Conservation (phyloP, 345 rosid species). For the Salix brachista region DNA sequence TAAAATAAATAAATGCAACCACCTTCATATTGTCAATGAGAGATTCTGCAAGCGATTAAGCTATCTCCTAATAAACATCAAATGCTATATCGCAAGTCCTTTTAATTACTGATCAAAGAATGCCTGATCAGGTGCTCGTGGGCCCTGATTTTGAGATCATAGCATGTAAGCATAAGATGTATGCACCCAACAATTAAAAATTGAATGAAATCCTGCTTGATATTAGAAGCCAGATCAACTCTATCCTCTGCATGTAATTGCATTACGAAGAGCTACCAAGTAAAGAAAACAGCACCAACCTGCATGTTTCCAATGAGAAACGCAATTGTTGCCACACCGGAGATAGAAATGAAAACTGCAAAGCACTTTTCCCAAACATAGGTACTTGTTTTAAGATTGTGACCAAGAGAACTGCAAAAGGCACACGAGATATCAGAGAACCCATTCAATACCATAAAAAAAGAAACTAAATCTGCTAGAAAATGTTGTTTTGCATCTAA, state of each 20-base stretch:
- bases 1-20: too few relatives aligned
- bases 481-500: too few relatives aligned
- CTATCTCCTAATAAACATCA: too few relatives aligned
- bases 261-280: background rate
- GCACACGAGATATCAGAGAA: background rate
- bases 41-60: too few relatives aligned
- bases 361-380: conserved; percentile 65
- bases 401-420: conserved; percentile 59
- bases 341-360: conserved; percentile 61
- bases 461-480: too few relatives aligned
- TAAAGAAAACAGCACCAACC: conserved; percentile 36
- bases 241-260: background rate
- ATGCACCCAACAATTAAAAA: background rate
- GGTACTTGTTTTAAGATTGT: conserved; percentile 69
- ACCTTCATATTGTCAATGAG: too few relatives aligned
- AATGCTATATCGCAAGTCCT: too few relatives aligned
- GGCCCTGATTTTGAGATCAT: background rate
- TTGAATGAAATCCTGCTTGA: background rate
- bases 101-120: too few relatives aligned
- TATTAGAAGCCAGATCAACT: background rate
- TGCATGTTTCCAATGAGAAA: conserved; percentile 82
- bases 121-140: too few relatives aligned
- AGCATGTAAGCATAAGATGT: background rate
- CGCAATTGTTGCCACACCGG: conserved; percentile 63
- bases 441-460: background rate